Conservation (phyloP, 441 rosid species). For the Euphorbia celastroides region DNA sequence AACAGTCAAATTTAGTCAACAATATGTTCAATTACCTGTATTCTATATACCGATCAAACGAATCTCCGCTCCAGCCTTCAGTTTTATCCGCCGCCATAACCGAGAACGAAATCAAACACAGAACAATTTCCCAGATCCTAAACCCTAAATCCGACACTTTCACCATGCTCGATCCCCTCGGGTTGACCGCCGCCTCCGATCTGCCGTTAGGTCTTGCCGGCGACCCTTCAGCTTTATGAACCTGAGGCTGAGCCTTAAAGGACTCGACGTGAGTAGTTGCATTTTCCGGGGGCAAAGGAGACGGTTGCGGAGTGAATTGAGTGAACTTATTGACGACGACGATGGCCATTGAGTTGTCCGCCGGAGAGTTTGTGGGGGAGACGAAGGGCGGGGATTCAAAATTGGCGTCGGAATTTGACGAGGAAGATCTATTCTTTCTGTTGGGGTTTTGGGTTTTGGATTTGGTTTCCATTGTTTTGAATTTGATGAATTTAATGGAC, state of each 20-base stretch:
- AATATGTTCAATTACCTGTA: constrained; percentile 47
- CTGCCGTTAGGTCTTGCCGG: constrained; percentile 26
- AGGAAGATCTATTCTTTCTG: constrained; percentile 45
- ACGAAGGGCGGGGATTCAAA: constrained; percentile 55
- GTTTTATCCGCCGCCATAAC: constrained; percentile 96
- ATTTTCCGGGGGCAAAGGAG: constrained; percentile 23
- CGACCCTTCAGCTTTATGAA: constrained; percentile 26
- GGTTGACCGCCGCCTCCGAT: constrained; percentile 19
- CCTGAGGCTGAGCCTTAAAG: constrained; percentile 19
- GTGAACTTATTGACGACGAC: constrained; percentile 40
- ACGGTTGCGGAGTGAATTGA: constrained; percentile 38
- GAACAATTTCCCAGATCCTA: constrained; percentile 54
- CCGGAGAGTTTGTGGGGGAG: constrained; percentile 62
- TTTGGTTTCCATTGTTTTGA: constrained; percentile 20
- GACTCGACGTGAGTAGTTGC: constrained; percentile 11
- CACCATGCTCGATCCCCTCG: constrained; percentile 35
- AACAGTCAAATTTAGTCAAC: background rate
- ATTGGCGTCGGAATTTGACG: constrained; percentile 56
- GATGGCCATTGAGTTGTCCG: constrained; percentile 42
- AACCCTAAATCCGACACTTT: constrained; percentile 51
- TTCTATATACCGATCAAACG: constrained; percentile 87
- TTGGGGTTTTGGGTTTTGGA: constrained; percentile 13
- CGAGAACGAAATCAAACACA: constrained; percentile 88
- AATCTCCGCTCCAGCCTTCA: constrained; percentile 97
- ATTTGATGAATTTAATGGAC: constrained; percentile 23